Base-by-base conservation (phyloP, 352 stramenopile species). In the Bremia lactucae region DNA sequence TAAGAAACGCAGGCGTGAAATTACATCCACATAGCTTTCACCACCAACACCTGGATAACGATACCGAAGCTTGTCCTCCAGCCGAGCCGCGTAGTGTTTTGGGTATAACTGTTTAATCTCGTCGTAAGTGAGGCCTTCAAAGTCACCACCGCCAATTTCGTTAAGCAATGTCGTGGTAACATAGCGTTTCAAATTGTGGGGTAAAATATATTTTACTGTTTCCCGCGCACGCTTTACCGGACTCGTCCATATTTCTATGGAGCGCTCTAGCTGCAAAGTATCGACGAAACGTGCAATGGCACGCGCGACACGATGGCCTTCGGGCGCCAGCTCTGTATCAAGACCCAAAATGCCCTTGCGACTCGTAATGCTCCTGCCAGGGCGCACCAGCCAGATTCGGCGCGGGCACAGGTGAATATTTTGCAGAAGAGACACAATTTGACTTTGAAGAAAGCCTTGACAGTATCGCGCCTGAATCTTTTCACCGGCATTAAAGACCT, bases 11-110 rank as follows among this genome's bases (percentile, higher is more conserved):
- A 96, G 49, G 11, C 89, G 77, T 19, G 87, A 88, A 57, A 96
- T 97, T 22, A 97, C 75, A 52, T 97, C 89, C 43, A 95, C 71
- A 59, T 97, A 97, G 44, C 82, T 95, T 58, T 97, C 89, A 8
- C 87, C 89, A 1, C 87, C 87, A 6, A 89, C 84, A 18, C 87
- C 87, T 0, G 89, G 72, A 49, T 91, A 91, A 4, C 89, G 68
- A 53, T 96, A 97, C 8, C 74, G 73, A 16, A 97, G 70, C 52
- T 96, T 96, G 65, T 97, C 83, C 31, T 91, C 64, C 47, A 88
- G 47, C 5, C 84, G 66, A n/a, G 75, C 75, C 14, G 77, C 47
- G 34, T 80, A 95, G 52, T 95, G 81, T 52, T 89, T 82, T 0
- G 81, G 87, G 72, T 95, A 96, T 24, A 81, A 72, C 1, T 52